Evolutionary conservation across 306 rosid genomes (phyloP).

Genomic region (Lupinus albus): DNA sequence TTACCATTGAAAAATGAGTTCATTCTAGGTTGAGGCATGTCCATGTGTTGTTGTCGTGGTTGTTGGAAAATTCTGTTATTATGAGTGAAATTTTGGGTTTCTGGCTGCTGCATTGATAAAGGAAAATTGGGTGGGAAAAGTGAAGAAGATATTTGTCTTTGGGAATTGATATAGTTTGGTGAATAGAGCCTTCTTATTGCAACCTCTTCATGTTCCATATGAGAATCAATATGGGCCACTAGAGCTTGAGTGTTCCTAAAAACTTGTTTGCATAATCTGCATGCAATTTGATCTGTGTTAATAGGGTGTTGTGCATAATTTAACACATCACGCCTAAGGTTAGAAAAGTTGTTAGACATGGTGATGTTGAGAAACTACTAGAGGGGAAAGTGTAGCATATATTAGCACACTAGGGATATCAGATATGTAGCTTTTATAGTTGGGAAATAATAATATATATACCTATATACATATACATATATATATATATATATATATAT

Average conservation of each 20-base stretch:
- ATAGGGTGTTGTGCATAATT: constrained; percentile 1
- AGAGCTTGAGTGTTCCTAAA: constrained; percentile 52
- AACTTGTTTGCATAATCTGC: constrained; percentile 54
- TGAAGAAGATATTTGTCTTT: background rate
- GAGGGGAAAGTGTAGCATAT: background rate
- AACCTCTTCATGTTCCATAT: constrained; percentile 49
- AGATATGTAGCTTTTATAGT: constrained; percentile 26
- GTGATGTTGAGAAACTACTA: background rate
- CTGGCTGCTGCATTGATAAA: constrained; percentile 15
- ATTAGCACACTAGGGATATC: background rate
- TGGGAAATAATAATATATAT: constrained; percentile 5
- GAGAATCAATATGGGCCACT: constrained; percentile 59
- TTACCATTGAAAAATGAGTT: background rate
- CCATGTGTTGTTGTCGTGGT: background rate
- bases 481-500: too few species aligned
- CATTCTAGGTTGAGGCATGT: background rate
- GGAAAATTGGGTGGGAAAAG: background rate
- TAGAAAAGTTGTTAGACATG: constrained; percentile 35
- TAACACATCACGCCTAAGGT: constrained; percentile 1
- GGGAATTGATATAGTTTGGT: background rate
- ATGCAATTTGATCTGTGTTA: constrained; percentile 35
- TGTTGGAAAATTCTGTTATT: constrained; percentile 1
- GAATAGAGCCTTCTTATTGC: constrained; percentile 39
- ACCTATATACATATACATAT: too few species aligned
- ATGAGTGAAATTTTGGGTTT: background rate